These are phyloP conservation scores for Hypoxylon lienhwacheense DNA, from an alignment of 495 filamentous ascomycete genomes.

Conservation along the genomic window DNA sequence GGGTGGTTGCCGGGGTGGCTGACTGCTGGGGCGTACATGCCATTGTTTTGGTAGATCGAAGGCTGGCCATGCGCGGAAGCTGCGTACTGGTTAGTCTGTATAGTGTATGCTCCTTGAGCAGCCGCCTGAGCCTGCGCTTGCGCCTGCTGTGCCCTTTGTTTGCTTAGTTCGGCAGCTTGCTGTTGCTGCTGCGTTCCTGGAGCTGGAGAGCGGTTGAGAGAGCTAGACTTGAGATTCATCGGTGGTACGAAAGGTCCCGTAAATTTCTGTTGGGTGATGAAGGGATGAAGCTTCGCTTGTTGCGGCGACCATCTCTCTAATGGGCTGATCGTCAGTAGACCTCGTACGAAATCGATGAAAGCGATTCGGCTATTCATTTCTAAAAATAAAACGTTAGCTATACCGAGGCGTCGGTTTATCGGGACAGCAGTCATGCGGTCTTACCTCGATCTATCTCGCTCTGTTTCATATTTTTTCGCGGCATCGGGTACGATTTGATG, in stretches of 20 bases:
- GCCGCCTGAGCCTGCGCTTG: conserved; percentile 62
- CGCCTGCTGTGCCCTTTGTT: conserved; percentile 77
- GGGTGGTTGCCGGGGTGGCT: conserved; percentile 59
- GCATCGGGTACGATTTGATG: conserved; percentile 96
- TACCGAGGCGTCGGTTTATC: neutral
- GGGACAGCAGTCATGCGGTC: conserved; percentile 35
- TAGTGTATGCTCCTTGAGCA: conserved; percentile 54
- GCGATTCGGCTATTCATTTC: conserved; percentile 97
- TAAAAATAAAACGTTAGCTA: conserved; percentile 43
- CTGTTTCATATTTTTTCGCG: conserved; percentile 98
- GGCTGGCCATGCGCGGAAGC: conserved; percentile 50
- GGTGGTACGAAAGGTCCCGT: conserved; percentile 96
- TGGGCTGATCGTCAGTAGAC: conserved; percentile 90
- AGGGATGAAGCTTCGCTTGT: conserved; percentile 95
- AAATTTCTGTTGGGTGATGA: conserved; percentile 98
- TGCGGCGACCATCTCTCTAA: conserved; percentile 97
- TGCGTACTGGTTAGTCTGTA: conserved; percentile 50
- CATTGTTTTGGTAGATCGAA: conserved; percentile 72
- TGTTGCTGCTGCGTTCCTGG: conserved; percentile 98
- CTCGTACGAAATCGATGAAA: conserved; percentile 99
- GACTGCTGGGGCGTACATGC: conserved; percentile 74
- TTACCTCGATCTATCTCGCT: conserved; percentile 93
- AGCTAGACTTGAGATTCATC: conserved; percentile 88
- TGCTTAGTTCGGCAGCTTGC: conserved; percentile 87
- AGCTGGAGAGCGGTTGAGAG: conserved; percentile 81